A percentile compares a stretch with the other conserved stretches of the same genome.
phyloP scores from a whole-genome alignment of 148 eudicot species.

The Arbutus unedo region DNA sequence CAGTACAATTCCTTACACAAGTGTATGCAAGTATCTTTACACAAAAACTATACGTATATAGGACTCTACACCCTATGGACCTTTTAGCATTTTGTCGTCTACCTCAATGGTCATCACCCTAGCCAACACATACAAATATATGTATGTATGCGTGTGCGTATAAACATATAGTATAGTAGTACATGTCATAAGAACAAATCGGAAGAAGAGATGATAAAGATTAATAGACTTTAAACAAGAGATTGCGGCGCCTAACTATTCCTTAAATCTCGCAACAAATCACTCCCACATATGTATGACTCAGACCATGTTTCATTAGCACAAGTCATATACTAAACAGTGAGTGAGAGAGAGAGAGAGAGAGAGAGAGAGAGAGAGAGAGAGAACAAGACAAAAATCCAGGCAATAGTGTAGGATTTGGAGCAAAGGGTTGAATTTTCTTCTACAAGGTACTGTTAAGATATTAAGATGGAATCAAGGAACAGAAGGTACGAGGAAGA shows the following conservation, averaged over 20 bases:
- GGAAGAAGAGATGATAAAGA: not conserved
- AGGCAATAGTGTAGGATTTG: not conserved
- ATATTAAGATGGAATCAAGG: not conserved
- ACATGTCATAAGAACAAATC: not conserved
- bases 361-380: slow-evolving; percentile 1
- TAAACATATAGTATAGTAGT: no score
- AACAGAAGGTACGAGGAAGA: slow-evolving; percentile 11
- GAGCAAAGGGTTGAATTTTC: not conserved
- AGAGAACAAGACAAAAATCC: not conserved
- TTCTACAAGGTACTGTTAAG: not conserved
- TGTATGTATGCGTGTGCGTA: no score
- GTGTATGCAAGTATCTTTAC: not conserved
- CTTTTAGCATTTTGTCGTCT: not conserved
- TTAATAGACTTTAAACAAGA: not conserved
- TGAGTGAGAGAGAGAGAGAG: not conserved
- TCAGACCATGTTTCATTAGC: not conserved
- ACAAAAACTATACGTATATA: not conserved
- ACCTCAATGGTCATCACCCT: not conserved
- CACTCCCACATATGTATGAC: not conserved
- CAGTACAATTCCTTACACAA: not conserved
- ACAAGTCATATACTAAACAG: not conserved
- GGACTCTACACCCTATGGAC: not conserved
- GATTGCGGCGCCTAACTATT: slow-evolving; percentile 37
- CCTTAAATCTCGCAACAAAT: slow-evolving; percentile 45
- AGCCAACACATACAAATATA: no score